Evolutionary conservation across 768 basidiomycete species (phyloP).

Genomic region (Russula compacta): DNA sequence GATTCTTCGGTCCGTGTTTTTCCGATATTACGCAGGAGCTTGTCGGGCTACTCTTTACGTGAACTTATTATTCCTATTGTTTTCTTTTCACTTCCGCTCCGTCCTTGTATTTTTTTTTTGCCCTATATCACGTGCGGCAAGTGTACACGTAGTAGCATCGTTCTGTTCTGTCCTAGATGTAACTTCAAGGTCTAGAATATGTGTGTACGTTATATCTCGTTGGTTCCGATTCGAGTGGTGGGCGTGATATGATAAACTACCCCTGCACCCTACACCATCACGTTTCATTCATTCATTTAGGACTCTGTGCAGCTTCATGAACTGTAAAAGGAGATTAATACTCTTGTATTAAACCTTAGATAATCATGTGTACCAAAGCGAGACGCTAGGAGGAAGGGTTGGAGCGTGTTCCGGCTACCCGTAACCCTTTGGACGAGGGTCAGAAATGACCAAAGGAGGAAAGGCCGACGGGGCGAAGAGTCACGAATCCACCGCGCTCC

Average conservation of each 20-base stretch:
- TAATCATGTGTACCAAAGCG: not conserved
- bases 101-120: not conserved
- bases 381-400: no score
- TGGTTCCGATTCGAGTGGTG: not conserved
- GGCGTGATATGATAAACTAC: not conserved
- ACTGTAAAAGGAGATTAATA: not conserved
- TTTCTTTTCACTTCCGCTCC: not conserved
- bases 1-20: not conserved
- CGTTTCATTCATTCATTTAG: not conserved
- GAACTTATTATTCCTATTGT: slow-evolving; percentile 8
- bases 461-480: no score
- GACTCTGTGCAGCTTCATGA: not conserved
- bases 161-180: not conserved
- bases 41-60: not conserved
- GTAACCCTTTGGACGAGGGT: no score
- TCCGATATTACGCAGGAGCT: slow-evolving; percentile 1
- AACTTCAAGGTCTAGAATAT: not conserved
- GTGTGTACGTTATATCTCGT: not conserved
- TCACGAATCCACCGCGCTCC: no score
- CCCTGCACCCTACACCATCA: no score
- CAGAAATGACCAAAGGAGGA: no score
- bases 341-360: no score
- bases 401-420: no score
- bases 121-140: not conserved
- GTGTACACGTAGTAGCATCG: no score